These are phyloP conservation scores for Globisporangium yorkense DNA, from an alignment of 352 stramenopile species.

Conservation along the genomic window DNA sequence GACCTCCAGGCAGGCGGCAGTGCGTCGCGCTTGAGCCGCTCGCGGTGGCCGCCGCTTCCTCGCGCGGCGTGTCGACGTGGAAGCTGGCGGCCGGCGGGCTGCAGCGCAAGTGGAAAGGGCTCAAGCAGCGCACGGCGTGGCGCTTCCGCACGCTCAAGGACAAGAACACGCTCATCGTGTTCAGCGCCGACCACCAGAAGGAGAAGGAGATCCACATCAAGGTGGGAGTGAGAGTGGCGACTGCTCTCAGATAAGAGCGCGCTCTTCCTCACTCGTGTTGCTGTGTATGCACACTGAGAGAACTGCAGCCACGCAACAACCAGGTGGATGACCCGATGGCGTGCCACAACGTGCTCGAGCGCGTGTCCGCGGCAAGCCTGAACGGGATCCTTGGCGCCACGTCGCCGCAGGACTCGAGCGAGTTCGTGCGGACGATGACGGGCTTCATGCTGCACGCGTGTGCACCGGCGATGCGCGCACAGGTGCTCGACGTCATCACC, in stretches of 20 bases:
- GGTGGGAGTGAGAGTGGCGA: background rate
- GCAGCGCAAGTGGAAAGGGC: constrained; percentile 73
- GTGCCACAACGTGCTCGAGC: constrained; percentile 69
- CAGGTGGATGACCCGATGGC: constrained; percentile 53
- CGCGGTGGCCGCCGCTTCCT: constrained; percentile 8
- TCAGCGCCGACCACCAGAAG: constrained; percentile 63
- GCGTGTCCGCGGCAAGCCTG: constrained; percentile 49
- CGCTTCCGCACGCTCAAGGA: constrained; percentile 79
- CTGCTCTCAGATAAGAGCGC: no score
- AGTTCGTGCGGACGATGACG: constrained; percentile 80
- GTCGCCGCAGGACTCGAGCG: constrained; percentile 62
- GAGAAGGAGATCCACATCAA: constrained; percentile 62
- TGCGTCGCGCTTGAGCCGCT: background rate
- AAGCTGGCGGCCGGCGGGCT: constrained; percentile 63
- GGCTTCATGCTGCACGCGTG: constrained; percentile 82
- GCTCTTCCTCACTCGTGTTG: background rate
- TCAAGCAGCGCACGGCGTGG: constrained; percentile 81
- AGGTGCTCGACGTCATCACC: constrained; percentile 75
- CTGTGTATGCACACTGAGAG: background rate
- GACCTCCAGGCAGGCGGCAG: no score
- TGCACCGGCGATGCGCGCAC: constrained; percentile 44
- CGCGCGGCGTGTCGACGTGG: constrained; percentile 57
- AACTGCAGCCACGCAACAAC: constrained; percentile 32
- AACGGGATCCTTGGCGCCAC: constrained; percentile 77
- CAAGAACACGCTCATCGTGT: constrained; percentile 63